Base-by-base conservation (phyloP, 371 early-diverging fungal species). In the Dentiscutata heterogama region DNA sequence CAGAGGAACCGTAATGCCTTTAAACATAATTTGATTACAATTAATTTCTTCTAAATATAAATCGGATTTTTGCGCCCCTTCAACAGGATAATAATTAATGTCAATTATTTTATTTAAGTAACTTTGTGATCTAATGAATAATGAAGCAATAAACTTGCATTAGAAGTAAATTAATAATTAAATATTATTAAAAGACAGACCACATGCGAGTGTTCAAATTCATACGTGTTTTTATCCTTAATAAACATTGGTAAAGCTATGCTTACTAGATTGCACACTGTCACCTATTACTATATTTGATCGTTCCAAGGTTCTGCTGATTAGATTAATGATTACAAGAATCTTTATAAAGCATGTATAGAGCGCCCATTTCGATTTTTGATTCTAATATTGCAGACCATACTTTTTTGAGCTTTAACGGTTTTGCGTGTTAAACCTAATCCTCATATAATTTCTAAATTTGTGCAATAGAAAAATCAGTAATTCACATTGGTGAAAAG, bases 311-410 rank as follows among this genome's bases (percentile, higher is more conserved):
- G 89, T 99, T 95, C 85, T 95, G 88, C 97, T 98, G 96, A 92
- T 98, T 98, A 60, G 94, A 95, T 42, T 83, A 80, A 20, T n/a
- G n/a, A 53, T 84, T 84, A 72, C 84, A 84, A 46, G 81, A 68
- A 90, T 99, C 99, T 93, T 99, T 99, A 27, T 99, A 99, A 42
- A 99, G 93, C 96, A 99, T 99, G 88, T 96, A 99, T 1, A 99
- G 99, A 61, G 95, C 98, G 42, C 99, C 99, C 16, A 99, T 99
- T 89, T 99, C 99, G 56, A 97, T 97, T 89, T 99, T 99, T 4
- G 99, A 88, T 79, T 99, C 99, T 60, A 99, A 83, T 80, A 99
- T 99, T 8, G 99, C 97, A 86, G 94, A 97, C 99, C 99, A 99
- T 39, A 99, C n/a, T 91, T 91, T 99, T 98, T 86, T 99, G 99